Evolutionary conservation across 768 basidiomycete species (phyloP).

Genomic region (Xanthoconium stramineum): DNA sequence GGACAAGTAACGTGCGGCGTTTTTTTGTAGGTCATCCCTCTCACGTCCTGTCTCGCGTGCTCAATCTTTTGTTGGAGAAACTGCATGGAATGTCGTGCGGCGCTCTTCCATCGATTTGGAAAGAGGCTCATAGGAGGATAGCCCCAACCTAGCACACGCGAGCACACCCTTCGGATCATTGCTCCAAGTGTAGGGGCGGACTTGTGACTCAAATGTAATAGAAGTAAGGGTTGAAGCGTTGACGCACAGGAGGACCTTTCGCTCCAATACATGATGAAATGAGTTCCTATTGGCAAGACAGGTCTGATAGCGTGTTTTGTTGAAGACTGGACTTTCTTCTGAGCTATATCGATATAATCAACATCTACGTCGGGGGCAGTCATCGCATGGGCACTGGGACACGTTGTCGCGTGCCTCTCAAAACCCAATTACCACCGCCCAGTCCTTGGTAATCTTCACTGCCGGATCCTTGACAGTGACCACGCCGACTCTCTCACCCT

Average conservation of each 20-base stretch:
- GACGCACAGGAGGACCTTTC: too few species aligned
- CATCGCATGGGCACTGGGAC: too few species aligned
- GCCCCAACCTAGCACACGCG: too few species aligned
- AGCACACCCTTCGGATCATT: not conserved
- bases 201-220: not conserved
- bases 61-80: not conserved
- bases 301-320: too few species aligned
- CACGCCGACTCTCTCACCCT: constrained; percentile 55
- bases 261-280: too few species aligned
- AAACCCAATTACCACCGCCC: constrained; percentile 48
- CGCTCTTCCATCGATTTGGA: not conserved
- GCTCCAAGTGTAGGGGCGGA: not conserved
- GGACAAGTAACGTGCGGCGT: constrained; percentile 21
- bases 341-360: not conserved
- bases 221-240: not conserved
- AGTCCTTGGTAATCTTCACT: constrained; percentile 56
- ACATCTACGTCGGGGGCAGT: not conserved
- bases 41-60: not conserved
- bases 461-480: constrained; percentile 77
- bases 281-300: too few species aligned
- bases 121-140: not conserved
- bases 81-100: not conserved
- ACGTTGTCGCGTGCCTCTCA: not conserved
- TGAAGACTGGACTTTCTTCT: not conserved
- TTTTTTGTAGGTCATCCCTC: constrained; percentile 2